Evolutionary conservation across 1,284 basidiomycete species (phyloP), one percentile per base, ranked within the genome.

Genomic region (Ceratobasidium sp.): DNA sequence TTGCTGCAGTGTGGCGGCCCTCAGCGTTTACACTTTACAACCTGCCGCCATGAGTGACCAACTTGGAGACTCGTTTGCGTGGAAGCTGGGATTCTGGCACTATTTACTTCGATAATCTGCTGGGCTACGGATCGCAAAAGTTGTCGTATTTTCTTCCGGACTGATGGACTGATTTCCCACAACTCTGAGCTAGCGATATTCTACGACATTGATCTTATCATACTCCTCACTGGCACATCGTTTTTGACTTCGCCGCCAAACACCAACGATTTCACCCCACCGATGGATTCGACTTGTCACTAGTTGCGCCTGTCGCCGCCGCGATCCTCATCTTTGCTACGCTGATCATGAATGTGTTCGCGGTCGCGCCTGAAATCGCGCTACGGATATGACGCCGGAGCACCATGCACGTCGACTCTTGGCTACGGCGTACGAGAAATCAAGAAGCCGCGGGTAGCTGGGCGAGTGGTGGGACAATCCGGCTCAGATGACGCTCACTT

Each of bases 401-500:
- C 70, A 71, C 61, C 62, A 65, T 25, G 56, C 76, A 34, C 59
- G 70, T 29, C 37, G 17, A 11, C 40, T 66, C 69, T 29, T 73
- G 22, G 59, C 44, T 13, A 49, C 46, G 13, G 25, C 25, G 25
- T 29, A 1, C 25, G 25, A 1, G 1, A 29, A 29, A 29, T 1
- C 1, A 29, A 29, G 25, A 29, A 29, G 25, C 29, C 52, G 57
- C 46, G 70, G 70, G 9, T 73, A 59, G 70, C 70, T 73, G 1
- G 46, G 70, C 57, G 70, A 73, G 44, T 75, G 62, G 62, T 51
- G 75, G 56, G 66, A 49, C 64, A 51, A 68, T 40, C 61, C 76
- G 52, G 56, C 66, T 4, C 54, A 68, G 15, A 51, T 61, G 52
- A 90, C 90, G 71, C 84, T 92, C 79, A 85, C 88, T 78, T 86